phyloP scores from a whole-genome alignment of 768 basidiomycete species.

The Boletus vinaceobasis region DNA sequence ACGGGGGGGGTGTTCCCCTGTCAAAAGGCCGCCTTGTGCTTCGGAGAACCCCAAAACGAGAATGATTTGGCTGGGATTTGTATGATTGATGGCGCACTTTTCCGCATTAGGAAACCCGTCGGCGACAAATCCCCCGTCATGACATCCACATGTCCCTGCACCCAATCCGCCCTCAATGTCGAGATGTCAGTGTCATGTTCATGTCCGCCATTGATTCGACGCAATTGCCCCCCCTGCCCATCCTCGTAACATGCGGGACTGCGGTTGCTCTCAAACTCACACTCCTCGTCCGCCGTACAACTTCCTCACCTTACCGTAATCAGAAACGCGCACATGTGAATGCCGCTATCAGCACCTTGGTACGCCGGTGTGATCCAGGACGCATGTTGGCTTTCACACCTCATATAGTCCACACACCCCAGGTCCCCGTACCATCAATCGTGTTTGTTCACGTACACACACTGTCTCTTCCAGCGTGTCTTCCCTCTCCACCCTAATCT shows the following conservation, averaged over 20 bases:
- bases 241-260: slow-evolving; percentile 18
- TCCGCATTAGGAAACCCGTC: slow-evolving; percentile 22
- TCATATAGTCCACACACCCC: slow-evolving; percentile 28
- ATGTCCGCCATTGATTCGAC: slow-evolving; percentile 18
- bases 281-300: slow-evolving; percentile 25
- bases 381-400: slow-evolving; percentile 34
- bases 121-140: slow-evolving; percentile 27
- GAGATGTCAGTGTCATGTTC: slow-evolving; percentile 27
- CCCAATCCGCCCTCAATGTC: slow-evolving; percentile 20
- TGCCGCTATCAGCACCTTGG: slow-evolving; percentile 28
- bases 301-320: slow-evolving; percentile 32
- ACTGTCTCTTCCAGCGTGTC: slow-evolving; percentile 30
- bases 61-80: slow-evolving; percentile 20
- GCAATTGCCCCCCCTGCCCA: slow-evolving; percentile 2
- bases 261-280: slow-evolving; percentile 17
- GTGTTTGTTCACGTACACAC: slow-evolving; percentile 36
- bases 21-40: slow-evolving; percentile 19
- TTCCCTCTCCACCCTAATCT: slow-evolving; percentile 31
- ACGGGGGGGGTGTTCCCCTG: slow-evolving; percentile 14
- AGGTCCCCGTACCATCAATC: slow-evolving; percentile 34
- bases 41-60: slow-evolving; percentile 27
- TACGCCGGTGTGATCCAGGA: slow-evolving; percentile 27
- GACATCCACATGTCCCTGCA: slow-evolving; percentile 17
- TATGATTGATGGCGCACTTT: slow-evolving; percentile 25
- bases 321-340: slow-evolving; percentile 34